These are phyloP conservation scores for Tephrocybe rancida DNA, from an alignment of 768 basidiomycete species.

Conservation along the genomic window DNA sequence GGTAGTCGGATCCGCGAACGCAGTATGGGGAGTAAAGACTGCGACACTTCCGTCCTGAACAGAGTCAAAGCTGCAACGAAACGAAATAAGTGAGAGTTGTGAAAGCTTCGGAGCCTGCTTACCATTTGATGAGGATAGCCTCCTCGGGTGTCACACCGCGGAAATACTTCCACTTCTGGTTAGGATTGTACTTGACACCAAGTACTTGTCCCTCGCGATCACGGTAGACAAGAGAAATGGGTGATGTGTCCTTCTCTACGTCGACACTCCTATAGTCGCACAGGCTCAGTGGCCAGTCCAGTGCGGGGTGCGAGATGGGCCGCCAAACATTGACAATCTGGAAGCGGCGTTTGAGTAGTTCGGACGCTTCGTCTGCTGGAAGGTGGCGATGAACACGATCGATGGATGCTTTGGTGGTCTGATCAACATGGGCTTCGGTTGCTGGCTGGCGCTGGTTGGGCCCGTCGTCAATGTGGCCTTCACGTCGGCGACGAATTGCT, in stretches of 20 bases:
- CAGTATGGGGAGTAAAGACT: slow-evolving; percentile 53
- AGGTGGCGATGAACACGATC: slow-evolving; percentile 54
- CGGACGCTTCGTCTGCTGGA: slow-evolving; percentile 43
- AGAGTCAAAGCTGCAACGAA: slow-evolving; percentile 38
- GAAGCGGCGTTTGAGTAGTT: slow-evolving; percentile 48
- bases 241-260: slow-evolving; percentile 40
- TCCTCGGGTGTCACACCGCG: slow-evolving; percentile 51
- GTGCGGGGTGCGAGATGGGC: slow-evolving; percentile 48
- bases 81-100: background rate
- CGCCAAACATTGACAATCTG: slow-evolving; percentile 67
- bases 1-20: slow-evolving; percentile 47
- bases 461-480: slow-evolving; percentile 33
- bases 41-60: slow-evolving; percentile 43
- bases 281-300: slow-evolving; percentile 53
- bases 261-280: slow-evolving; percentile 54
- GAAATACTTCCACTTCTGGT: slow-evolving; percentile 56
- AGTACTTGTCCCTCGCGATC: slow-evolving; percentile 55
- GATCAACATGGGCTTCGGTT: slow-evolving; percentile 51
- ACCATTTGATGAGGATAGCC: slow-evolving; percentile 57
- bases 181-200: slow-evolving; percentile 44
- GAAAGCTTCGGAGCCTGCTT: slow-evolving; percentile 11
- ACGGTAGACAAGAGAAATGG: slow-evolving; percentile 48
- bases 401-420: slow-evolving; percentile 44
- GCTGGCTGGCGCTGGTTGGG: slow-evolving; percentile 49
- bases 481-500: slow-evolving; percentile 39